phyloP scores from a whole-genome alignment of 805 yeast genomes.

The Wickerhamiella sergipiensis region DNA sequence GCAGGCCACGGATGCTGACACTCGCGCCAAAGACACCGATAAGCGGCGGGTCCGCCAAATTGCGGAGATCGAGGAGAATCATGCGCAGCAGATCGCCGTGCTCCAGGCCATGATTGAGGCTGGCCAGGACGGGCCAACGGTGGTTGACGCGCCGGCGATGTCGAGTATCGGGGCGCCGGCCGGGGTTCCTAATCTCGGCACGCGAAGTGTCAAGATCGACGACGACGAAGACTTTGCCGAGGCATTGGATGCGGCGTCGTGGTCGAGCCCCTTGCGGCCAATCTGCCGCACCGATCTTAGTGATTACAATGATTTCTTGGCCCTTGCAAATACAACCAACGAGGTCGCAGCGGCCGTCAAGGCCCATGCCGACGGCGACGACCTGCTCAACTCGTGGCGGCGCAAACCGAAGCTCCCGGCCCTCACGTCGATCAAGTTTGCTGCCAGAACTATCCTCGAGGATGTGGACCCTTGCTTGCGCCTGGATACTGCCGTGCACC shows the following conservation, averaged over 20 bases:
- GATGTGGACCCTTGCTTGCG: constrained; percentile 68
- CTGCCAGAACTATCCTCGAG: constrained; percentile 51
- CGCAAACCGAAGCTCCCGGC: constrained; percentile 8
- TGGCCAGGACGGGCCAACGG: constrained; percentile 8
- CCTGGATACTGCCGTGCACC: constrained; percentile 48
- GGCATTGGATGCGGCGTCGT: constrained; percentile 12
- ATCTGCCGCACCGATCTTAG: constrained; percentile 17
- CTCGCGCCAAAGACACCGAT: constrained; percentile 42
- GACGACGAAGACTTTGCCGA: constrained; percentile 1
- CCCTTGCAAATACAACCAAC: background rate
- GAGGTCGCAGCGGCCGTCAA: background rate
- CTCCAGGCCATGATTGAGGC: constrained; percentile 42
- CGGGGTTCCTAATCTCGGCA: background rate
- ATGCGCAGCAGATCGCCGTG: constrained; percentile 40
- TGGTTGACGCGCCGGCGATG: background rate
- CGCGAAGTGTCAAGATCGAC: background rate
- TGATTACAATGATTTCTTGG: constrained; percentile 13
- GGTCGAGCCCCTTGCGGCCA: constrained; percentile 20
- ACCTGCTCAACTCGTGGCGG: background rate
- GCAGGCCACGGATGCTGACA: constrained; percentile 41
- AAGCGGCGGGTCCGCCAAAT: constrained; percentile 54
- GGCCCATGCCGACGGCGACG: background rate
- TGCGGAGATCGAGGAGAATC: constrained; percentile 44
- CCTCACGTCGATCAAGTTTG: constrained; percentile 42
- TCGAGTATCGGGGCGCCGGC: background rate